Percentiles rank a stretch among this genome's conserved stretches.
Evolutionary conservation across 805 yeast genomes (phyloP).

Genomic region (Candida wancherniae): DNA sequence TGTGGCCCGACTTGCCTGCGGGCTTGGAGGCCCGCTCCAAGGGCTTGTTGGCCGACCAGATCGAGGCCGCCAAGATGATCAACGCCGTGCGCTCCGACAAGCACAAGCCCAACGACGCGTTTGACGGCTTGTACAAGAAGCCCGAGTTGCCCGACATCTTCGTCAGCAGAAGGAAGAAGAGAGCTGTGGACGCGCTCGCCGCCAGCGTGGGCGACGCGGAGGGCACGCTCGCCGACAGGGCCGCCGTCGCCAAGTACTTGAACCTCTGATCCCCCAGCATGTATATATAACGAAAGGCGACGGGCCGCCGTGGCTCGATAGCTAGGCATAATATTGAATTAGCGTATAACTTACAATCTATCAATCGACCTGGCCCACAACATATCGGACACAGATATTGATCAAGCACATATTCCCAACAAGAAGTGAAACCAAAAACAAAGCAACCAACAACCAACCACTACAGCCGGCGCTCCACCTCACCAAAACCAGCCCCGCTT

Average conservation of each 20-base stretch:
- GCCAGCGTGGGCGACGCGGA: conserved; percentile 18
- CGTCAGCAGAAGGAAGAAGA: conserved; percentile 25
- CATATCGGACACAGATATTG: too few species aligned
- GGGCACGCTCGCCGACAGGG: conserved; percentile 25
- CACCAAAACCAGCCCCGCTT: too few species aligned
- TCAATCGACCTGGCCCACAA: too few species aligned
- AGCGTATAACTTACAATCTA: too few species aligned
- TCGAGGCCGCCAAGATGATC: conserved; percentile 48
- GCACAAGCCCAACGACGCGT: conserved; percentile 63
- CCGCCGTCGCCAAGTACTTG: conserved; percentile 27
- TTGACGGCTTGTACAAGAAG: conserved; percentile 61
- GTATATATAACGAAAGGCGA: too few species aligned
- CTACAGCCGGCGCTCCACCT: too few species aligned
- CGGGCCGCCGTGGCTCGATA: too few species aligned
- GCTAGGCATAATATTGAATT: too few species aligned
- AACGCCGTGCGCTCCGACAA: conserved; percentile 60
- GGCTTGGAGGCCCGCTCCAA: conserved; percentile 27
- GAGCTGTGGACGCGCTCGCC: conserved; percentile 20
- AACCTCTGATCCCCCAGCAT: conserved; percentile 26
- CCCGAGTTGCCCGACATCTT: conserved; percentile 39
- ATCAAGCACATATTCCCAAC: too few species aligned
- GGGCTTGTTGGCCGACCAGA: conserved; percentile 44
- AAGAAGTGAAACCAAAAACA: too few species aligned
- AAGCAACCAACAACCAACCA: too few species aligned
- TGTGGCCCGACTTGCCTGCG: conserved; percentile 75